Base-by-base conservation (phyloP, 139 green algal species). In the Pedinophyceae sp. region DNA sequence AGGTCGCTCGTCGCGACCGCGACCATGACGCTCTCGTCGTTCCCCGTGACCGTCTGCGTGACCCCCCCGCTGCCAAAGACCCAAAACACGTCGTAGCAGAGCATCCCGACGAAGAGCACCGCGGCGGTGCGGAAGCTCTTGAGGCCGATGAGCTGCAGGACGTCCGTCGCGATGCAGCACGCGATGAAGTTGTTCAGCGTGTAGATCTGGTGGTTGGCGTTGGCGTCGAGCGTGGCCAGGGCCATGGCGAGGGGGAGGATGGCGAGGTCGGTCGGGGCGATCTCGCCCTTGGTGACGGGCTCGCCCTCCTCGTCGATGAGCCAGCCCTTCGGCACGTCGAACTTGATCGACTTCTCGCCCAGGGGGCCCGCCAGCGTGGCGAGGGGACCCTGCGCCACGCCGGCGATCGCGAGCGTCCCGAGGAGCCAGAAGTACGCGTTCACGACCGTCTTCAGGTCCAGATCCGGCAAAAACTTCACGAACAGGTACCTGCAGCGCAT, bases 61-160 rank as follows among this genome's bases (percentile, higher is more conserved):
- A 76, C 52, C 2, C 34, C 26, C 50, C 56, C 54, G 19, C 65
- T 79, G 41, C 65, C 77, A 66, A 91, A 92, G n/a, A 93, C 83
- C 81, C 83, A 93, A 41, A 88, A 85, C 13, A 93, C 82, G 60
- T 97, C 88, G 57, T 96, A 96, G 23, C 68, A 19, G 48, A 95
- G 76, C 41, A 97, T 71, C 0, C 89, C 93, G 20, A 71, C 20
- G 30, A 93, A 77, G 58, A 87, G 67, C 30, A 85, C 72, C 2
- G 47, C 79, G 1, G 78, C 83, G 24, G 76, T 74, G 0, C 80
- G 66, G 67, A 93, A 93, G 58, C 62, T 78, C 10, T 66, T 70
- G 18, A 89, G 52, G 1, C 83, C 83, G 17, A 89, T 54, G 18
- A 89, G 70, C 55, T 77, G 67, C 54, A 77, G 23, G 40, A 64